phyloP scores from a whole-genome alignment of 2,329 filamentous ascomycete genomes.

The Ophidiomyces ophidiicola region DNA sequence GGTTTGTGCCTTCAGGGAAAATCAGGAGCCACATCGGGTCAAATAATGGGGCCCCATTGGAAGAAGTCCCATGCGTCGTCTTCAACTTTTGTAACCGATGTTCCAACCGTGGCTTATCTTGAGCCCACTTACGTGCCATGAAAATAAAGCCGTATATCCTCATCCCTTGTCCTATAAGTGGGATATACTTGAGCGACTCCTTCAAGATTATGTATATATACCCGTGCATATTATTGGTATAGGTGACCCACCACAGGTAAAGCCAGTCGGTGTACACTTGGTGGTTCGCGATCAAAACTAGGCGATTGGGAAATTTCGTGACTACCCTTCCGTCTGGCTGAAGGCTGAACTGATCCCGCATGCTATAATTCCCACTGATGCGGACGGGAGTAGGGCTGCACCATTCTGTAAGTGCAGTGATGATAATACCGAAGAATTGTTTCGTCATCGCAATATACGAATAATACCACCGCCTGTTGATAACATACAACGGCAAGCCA shows the following conservation, averaged over 20 bases:
- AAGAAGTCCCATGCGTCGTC: constrained; percentile 38
- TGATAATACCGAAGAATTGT: constrained; percentile 51
- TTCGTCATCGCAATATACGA: constrained; percentile 55
- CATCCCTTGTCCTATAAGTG: constrained; percentile 50
- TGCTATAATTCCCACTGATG: constrained; percentile 50
- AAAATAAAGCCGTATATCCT: constrained; percentile 58
- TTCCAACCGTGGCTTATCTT: constrained; percentile 48
- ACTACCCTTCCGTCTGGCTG: constrained; percentile 46
- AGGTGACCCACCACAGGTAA: constrained; percentile 56
- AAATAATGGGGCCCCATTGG: constrained; percentile 33
- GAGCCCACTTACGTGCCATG: constrained; percentile 50
- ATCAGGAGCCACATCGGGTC: constrained; percentile 57
- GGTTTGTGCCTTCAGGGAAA: constrained; percentile 54
- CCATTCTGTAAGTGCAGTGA: constrained; percentile 51
- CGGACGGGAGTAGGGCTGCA: constrained; percentile 50
- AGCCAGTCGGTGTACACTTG: constrained; percentile 60
- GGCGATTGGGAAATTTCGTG: constrained; percentile 48
- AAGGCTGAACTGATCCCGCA: constrained; percentile 46
- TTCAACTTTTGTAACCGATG: constrained; percentile 47
- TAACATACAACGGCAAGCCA: constrained; percentile 48
- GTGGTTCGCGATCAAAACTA: constrained; percentile 53
- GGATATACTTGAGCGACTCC: constrained; percentile 52
- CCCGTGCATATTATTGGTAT: constrained; percentile 53
- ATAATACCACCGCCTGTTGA: constrained; percentile 50
- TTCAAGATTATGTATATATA: constrained; percentile 56